These are phyloP conservation scores for Akebia trifoliata DNA, from an alignment of 164 flowering plant species.

Conservation along the genomic window DNA sequence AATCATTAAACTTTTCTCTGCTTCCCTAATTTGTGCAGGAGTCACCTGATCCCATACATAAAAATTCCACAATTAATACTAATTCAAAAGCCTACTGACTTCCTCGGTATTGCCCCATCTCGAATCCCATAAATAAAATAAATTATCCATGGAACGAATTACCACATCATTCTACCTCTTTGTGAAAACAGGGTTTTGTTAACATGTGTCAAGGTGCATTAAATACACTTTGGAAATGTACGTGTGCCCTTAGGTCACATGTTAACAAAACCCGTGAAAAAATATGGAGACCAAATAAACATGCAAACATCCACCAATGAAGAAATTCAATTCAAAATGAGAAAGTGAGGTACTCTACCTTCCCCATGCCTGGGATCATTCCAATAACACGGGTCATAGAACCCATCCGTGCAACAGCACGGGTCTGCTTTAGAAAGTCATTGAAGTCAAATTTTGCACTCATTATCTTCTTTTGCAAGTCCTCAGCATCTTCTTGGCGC, in stretches of 20 bases:
- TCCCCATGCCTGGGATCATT: constrained; percentile 98
- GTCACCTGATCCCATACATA: constrained; percentile 50
- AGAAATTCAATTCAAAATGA: not conserved
- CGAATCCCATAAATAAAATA: too few relatives aligned
- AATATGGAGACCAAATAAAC: not conserved
- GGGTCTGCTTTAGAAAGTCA: constrained; percentile 95
- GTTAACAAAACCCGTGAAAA: too few relatives aligned
- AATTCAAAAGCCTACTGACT: too few relatives aligned
- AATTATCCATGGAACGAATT: too few relatives aligned
- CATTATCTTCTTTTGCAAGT: constrained; percentile 92
- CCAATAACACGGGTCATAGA: constrained; percentile 91
- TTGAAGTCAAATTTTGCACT: constrained; percentile 97
- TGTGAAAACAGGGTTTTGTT: too few relatives aligned
- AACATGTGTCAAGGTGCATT: too few relatives aligned
- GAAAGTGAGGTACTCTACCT: constrained; percentile 39
- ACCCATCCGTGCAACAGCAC: constrained; percentile 94
- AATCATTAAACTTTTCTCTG: constrained; percentile 80
- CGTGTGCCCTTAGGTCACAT: too few relatives aligned
- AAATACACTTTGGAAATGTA: too few relatives aligned
- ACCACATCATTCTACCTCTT: too few relatives aligned
- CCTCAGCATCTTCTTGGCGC: constrained; percentile 98
- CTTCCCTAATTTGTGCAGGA: constrained; percentile 96
- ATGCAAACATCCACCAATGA: not conserved
- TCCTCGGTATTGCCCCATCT: too few relatives aligned
- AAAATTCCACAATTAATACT: too few relatives aligned